Evolutionary conservation across 345 rosid species (phyloP), one percentile per base, ranked within the genome.

Genomic region (Populus nigra): DNA sequence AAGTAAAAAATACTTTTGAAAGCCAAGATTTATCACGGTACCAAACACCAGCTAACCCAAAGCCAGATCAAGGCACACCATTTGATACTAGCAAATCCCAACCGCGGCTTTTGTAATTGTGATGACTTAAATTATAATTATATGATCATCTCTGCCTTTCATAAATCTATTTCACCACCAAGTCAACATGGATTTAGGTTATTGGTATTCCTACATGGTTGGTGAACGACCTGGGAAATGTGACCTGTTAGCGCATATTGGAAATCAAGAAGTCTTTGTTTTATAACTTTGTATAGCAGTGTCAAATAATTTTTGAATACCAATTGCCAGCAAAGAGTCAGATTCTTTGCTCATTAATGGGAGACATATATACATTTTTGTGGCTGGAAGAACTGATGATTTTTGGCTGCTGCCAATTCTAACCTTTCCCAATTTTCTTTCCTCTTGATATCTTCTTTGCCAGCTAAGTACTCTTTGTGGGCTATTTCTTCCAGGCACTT

Each of bases 381-480:
- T 35, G 76, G 82, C 69, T 70, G 75, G 55, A 70, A 80, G 53
- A 72, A 55, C 36, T 79, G 75, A 41, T 78, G 74, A 33, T 77
- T 84, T 79, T 74, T 77, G 33, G 84, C 86, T 49, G 89, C 91
- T 68, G 73, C 83, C 63, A 69, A 49, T 83, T 89, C 92, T 63
- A 88, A 73, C 74, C 80, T 78, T 73, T 85, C 85, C 91, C 92
- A 89, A 65, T 36, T 88, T 76, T 85, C 74, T 78, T 80, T 83
- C 85, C 91, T 86, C 73, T 36, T 78, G 17, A 53, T 41, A 39
- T 85, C 82, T 63, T 84, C 86, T 73, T 73, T 79, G 5, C 13
- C 17, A 10, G 88, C 88, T 16, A 62, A 68, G 13, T 78, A 57
- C 79, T 89, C 82, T 65, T 82, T 78, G 27, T 25, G 66, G 1